phyloP scores from a whole-genome alignment of 768 basidiomycete genomes.

The Boletus rex-veris region DNA sequence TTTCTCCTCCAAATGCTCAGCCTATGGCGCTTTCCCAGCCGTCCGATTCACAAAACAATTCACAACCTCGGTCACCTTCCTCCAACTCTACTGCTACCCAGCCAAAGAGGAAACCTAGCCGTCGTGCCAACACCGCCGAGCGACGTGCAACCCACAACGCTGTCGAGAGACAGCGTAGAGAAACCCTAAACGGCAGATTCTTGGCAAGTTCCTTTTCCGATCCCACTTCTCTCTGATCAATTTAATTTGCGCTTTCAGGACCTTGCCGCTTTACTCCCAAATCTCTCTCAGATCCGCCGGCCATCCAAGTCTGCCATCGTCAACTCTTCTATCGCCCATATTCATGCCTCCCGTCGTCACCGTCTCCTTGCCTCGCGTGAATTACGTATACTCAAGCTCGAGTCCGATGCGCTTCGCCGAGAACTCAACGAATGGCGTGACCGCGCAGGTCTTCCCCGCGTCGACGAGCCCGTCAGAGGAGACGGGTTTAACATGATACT shows the following conservation, averaged over 20 bases:
- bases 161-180: conserved; percentile 88
- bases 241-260: conserved; percentile 47
- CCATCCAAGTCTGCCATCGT: conserved; percentile 97
- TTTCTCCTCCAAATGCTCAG: conserved; percentile 37
- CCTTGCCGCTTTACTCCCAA: conserved; percentile 87
- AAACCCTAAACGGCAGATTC: conserved; percentile 91
- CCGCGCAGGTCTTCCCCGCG: conserved; percentile 63
- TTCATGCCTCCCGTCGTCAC: conserved; percentile 78
- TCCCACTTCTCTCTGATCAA: conserved; percentile 10
- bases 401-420: conserved; percentile 81
- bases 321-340: conserved; percentile 89
- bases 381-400: conserved; percentile 71
- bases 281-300: conserved; percentile 85
- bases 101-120: conserved; percentile 74
- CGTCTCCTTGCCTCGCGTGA: conserved; percentile 79
- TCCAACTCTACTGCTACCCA: conserved; percentile 33
- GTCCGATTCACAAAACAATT: conserved; percentile 23
- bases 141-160: conserved; percentile 97
- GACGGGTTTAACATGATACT: conserved; percentile 72
- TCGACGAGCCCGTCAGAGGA: conserved; percentile 70
- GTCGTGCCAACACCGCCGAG: conserved; percentile 94
- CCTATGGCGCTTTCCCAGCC: conserved; percentile 34
- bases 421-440: conserved; percentile 95
- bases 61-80: conserved; percentile 21
- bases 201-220: conserved; percentile 48